phyloP scores from a whole-genome alignment of 768 basidiomycete genomes.

The Termitomyces sp. region DNA sequence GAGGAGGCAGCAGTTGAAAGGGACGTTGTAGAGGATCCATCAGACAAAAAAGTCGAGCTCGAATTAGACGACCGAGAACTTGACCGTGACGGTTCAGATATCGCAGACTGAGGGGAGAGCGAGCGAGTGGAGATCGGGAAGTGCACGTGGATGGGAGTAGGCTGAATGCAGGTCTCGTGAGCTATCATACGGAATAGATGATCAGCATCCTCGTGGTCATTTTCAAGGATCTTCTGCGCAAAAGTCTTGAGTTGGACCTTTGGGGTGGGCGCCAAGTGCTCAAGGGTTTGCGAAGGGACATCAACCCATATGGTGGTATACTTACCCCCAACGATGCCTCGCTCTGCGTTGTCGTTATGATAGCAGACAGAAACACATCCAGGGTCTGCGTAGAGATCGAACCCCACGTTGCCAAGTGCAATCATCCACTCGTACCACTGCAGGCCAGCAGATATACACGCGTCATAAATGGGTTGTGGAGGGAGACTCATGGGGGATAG shows the following conservation, averaged over 20 bases:
- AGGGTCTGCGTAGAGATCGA: slow-evolving; percentile 79
- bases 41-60: slow-evolving; percentile 54
- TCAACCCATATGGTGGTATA: slow-evolving; percentile 68
- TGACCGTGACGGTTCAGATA: slow-evolving; percentile 62
- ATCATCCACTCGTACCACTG: slow-evolving; percentile 82
- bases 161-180: slow-evolving; percentile 66
- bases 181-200: slow-evolving; percentile 72
- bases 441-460: slow-evolving; percentile 62
- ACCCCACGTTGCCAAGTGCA: slow-evolving; percentile 60
- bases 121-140: slow-evolving; percentile 51
- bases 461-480: slow-evolving; percentile 64
- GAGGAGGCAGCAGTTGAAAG: slow-evolving; percentile 27
- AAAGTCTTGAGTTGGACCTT: slow-evolving; percentile 43
- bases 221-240: slow-evolving; percentile 68
- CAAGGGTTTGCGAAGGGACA: slow-evolving; percentile 21
- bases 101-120: slow-evolving; percentile 52
- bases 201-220: slow-evolving; percentile 68
- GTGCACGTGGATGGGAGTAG: slow-evolving; percentile 55
- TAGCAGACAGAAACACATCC: slow-evolving; percentile 69
- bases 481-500: slow-evolving; percentile 66
- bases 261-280: slow-evolving; percentile 13
- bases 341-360: slow-evolving; percentile 26
- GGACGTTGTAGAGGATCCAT: slow-evolving; percentile 38
- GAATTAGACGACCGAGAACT: slow-evolving; percentile 72
- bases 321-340: slow-evolving; percentile 22